These are phyloP conservation scores for Xylaria scruposa DNA, from an alignment of 495 filamentous ascomycete species.

Conservation along the genomic window DNA sequence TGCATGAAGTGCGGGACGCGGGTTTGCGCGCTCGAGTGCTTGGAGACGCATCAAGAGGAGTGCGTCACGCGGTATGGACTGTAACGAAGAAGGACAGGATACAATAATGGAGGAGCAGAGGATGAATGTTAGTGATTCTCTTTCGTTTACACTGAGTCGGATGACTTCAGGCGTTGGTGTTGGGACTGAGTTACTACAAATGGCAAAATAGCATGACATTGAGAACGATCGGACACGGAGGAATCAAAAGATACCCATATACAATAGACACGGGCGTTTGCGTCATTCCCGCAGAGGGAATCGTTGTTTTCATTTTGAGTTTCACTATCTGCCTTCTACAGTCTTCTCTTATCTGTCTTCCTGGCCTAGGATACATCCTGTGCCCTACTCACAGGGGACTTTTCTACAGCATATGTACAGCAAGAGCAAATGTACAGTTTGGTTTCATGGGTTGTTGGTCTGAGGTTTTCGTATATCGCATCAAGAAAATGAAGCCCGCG, in stretches of 20 bases:
- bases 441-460: background rate
- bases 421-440: constrained; percentile 16
- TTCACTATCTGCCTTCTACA: constrained; percentile 6
- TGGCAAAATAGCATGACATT: background rate
- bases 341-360: background rate
- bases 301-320: background rate
- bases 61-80: constrained; percentile 72
- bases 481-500: background rate
- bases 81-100: constrained; percentile 34
- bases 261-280: constrained; percentile 19
- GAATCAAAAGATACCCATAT: constrained; percentile 34
- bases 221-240: constrained; percentile 18
- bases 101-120: background rate
- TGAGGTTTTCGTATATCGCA: constrained; percentile 16
- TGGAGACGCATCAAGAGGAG: constrained; percentile 78
- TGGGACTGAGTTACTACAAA: background rate
- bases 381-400: constrained; percentile 6
- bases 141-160: background rate
- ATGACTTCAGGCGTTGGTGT: background rate
- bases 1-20: constrained; percentile 84
- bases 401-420: constrained; percentile 14
- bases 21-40: constrained; percentile 83
- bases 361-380: background rate
- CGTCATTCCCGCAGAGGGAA: background rate
- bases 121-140: background rate